Evolutionary conservation across 208 protist species (phyloP), one percentile per base, ranked within the genome.

Genomic region (Herpetomonas muscarum): DNA sequence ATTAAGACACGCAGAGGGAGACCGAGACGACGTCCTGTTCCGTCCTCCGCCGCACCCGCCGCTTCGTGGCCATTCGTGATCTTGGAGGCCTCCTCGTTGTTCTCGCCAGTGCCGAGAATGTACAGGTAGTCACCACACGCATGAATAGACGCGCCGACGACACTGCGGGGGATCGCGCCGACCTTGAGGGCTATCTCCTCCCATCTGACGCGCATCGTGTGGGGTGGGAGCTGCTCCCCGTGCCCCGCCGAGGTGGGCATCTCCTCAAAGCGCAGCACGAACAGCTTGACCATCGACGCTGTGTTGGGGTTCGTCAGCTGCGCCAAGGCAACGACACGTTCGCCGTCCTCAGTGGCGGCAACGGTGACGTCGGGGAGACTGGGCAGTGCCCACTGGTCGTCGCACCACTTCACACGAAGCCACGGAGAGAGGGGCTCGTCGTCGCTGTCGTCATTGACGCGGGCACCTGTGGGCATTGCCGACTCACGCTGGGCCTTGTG

Each of bases 121-220:
- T 87, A 84, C 0, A 88, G 51, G 46, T 86, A 87, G 29, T 66
- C 67, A 29, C 67, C 55, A 31, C 61, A 64, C 15, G 73, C 49
- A 52, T 88, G 75, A 41, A 88, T 45, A 1, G 72, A 71, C 9
- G 61, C 36, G 36, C 78, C 78, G 12, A 70, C 53, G 9, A 67
- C 47, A 1, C 78, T 69, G 19, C 56, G 61, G 28, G 78, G 78
- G 10, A 71, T 59, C 4, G 65, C 55, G 10, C 78, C 78, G 12
- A 80, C 69, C 41, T 60, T 55, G 21, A 81, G 39, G 0, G 67
- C 42, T 13, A 81, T 54, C 66, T 81, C 66, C 46, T 60, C 53
- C 22, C 73, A 85, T 13, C 60, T 47, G 28, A 65, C 76, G 29
- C 52, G 61, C 26, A 55, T 48, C 37, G 65, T 77, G 22, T 64